phyloP scores from a whole-genome alignment of 768 basidiomycete species.

The Leccinum arenicola region DNA sequence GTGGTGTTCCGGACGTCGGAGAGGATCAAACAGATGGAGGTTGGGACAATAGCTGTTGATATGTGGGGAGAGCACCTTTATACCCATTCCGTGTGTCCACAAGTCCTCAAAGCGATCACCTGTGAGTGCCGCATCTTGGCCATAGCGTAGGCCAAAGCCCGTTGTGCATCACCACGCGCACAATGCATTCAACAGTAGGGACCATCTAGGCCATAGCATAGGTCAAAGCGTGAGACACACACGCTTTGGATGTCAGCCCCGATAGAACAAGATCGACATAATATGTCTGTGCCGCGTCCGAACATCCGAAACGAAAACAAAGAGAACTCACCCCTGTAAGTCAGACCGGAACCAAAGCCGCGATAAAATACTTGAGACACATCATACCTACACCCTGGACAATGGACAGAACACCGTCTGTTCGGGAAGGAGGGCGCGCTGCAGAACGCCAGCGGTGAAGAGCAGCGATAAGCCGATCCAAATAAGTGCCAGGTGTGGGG shows the following conservation, averaged over 20 bases:
- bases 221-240: background rate
- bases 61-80: background rate
- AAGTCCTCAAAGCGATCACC: background rate
- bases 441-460: no score
- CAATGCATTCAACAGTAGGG: background rate
- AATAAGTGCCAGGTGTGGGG: no score
- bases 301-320: background rate
- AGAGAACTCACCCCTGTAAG: background rate
- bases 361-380: constrained; percentile 52
- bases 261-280: background rate
- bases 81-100: background rate
- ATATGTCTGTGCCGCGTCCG: background rate
- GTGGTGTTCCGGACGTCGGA: background rate
- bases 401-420: constrained; percentile 26
- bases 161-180: no score
- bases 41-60: no score
- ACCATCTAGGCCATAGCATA: background rate
- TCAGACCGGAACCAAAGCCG: background rate
- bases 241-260: background rate
- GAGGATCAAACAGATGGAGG: no score
- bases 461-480: no score
- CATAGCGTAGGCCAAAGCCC: background rate
- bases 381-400: constrained; percentile 92
- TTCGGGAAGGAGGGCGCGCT: no score
- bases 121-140: background rate